Evolutionary conservation across 257 asterid genomes (phyloP).

Genomic region (Orobanche coerulescens): DNA sequence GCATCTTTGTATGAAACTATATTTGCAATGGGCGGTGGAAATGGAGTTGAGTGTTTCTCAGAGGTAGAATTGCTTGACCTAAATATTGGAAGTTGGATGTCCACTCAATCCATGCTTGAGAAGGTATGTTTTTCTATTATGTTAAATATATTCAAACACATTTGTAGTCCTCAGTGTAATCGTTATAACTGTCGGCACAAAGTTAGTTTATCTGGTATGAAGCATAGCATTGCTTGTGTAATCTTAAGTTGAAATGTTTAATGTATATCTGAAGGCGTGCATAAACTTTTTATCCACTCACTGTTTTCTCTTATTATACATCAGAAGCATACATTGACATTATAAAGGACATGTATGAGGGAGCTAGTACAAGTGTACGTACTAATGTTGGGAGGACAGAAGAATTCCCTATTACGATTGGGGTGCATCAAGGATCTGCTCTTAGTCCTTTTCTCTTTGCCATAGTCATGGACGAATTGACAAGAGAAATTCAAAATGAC

Average conservation of each 20-base stretch:
- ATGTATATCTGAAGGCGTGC: not conserved
- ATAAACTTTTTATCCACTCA: not conserved
- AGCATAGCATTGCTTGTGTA: constrained; percentile 3
- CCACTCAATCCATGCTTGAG: constrained; percentile 43
- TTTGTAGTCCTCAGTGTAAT: not conserved
- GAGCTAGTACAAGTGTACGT: too few relatives aligned
- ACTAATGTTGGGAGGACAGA: too few relatives aligned
- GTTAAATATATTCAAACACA: not conserved
- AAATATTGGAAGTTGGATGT: constrained; percentile 50
- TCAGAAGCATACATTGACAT: constrained; percentile 4
- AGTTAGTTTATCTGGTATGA: not conserved
- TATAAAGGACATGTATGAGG: too few relatives aligned
- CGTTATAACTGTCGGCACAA: not conserved
- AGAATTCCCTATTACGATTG: too few relatives aligned
- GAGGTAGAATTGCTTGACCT: constrained; percentile 61
- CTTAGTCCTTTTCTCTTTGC: too few relatives aligned
- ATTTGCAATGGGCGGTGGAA: constrained; percentile 63
- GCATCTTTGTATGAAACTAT: constrained; percentile 38
- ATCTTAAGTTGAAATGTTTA: constrained; percentile 1
- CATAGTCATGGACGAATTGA: too few relatives aligned
- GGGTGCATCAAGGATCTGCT: too few relatives aligned
- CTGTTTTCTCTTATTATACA: not conserved
- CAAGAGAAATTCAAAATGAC: too few relatives aligned
- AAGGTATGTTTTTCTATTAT: constrained; percentile 35
- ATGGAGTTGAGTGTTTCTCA: constrained; percentile 45